phyloP scores from a whole-genome alignment of 495 filamentous ascomycete species.

The Aspergillus carlsbadensis region DNA sequence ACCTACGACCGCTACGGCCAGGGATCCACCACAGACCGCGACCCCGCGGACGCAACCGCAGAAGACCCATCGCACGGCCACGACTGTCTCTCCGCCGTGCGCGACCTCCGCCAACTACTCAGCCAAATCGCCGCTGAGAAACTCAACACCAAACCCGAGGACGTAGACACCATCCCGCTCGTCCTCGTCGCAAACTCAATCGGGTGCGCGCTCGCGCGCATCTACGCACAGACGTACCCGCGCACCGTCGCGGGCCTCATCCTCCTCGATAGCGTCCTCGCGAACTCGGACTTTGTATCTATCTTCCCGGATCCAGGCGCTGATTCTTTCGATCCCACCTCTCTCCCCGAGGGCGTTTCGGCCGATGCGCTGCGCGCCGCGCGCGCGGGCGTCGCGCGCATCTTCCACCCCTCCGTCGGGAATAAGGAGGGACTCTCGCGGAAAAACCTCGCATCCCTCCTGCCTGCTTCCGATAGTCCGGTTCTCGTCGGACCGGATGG shows the following conservation, averaged over 20 bases:
- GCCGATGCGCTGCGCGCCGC: constrained; percentile 45
- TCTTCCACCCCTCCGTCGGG: constrained; percentile 54
- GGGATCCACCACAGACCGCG: constrained; percentile 51
- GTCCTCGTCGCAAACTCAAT: constrained; percentile 59
- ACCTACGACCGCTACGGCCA: constrained; percentile 67
- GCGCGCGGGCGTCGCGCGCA: constrained; percentile 33
- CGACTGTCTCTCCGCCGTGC: constrained; percentile 44
- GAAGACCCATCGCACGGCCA: constrained; percentile 50
- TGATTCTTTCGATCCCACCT: constrained; percentile 40
- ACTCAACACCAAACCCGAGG: constrained; percentile 13
- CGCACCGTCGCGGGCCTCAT: constrained; percentile 46
- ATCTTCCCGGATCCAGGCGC: constrained; percentile 60
- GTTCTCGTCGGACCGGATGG: constrained; percentile 38
- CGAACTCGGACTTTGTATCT: constrained; percentile 58
- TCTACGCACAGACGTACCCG: constrained; percentile 51
- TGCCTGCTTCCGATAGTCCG: constrained; percentile 52
- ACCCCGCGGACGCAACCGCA: constrained; percentile 48
- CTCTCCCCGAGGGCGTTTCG: constrained; percentile 43
- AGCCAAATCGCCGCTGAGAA: constrained; percentile 30
- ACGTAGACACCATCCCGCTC: constrained; percentile 24
- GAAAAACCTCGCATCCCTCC: constrained; percentile 42
- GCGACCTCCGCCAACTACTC: constrained; percentile 54
- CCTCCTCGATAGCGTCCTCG: constrained; percentile 62
- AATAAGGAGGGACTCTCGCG: constrained; percentile 58
- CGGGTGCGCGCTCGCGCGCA: constrained; percentile 56